A percentile compares a stretch with the other conserved stretches of the same genome.
These are phyloP conservation scores for Pseudomonodictys pantanalensis DNA, from an alignment of 495 filamentous ascomycete genomes.

Conservation along the genomic window DNA sequence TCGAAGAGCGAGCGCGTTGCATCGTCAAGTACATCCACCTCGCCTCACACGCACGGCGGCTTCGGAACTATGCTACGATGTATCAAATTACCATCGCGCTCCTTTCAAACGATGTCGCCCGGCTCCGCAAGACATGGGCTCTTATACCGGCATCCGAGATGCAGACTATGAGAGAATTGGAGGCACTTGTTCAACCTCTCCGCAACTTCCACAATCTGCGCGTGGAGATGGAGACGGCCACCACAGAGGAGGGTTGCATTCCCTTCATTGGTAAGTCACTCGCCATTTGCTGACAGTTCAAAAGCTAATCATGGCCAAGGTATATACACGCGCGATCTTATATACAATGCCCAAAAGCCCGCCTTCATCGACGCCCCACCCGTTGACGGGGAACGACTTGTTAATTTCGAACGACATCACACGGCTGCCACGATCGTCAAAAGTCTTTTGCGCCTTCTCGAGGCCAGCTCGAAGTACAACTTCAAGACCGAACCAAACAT, in stretches of 20 bases:
- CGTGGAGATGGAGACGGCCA: constrained; percentile 83
- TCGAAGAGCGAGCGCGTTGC: constrained; percentile 77
- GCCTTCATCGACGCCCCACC: constrained; percentile 61
- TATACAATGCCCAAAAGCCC: constrained; percentile 91
- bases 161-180: constrained; percentile 73
- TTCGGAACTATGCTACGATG: constrained; percentile 96
- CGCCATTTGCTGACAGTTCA: neutral
- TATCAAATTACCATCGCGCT: constrained; percentile 90
- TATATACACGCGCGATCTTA: constrained; percentile 92
- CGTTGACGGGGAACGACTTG: constrained; percentile 67
- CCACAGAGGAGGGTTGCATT: constrained; percentile 80
- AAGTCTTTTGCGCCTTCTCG: constrained; percentile 80
- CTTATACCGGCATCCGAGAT: constrained; percentile 69
- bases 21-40: constrained; percentile 93
- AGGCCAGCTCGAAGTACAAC: constrained; percentile 75
- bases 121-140: constrained; percentile 78
- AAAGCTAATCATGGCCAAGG: constrained; percentile 41
- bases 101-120: constrained; percentile 73
- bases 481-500: constrained; percentile 84
- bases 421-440: constrained; percentile 91
- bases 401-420: constrained; percentile 95
- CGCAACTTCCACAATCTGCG: constrained; percentile 88
- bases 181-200: constrained; percentile 78
- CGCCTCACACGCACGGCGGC: constrained; percentile 74
- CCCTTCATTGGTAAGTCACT: constrained; percentile 78